Percentiles rank a stretch among this genome's conserved stretches.
These are phyloP conservation scores for Clonostachys byssicola DNA, from an alignment of 2,329 filamentous ascomycete genomes.

Conservation along the genomic window DNA sequence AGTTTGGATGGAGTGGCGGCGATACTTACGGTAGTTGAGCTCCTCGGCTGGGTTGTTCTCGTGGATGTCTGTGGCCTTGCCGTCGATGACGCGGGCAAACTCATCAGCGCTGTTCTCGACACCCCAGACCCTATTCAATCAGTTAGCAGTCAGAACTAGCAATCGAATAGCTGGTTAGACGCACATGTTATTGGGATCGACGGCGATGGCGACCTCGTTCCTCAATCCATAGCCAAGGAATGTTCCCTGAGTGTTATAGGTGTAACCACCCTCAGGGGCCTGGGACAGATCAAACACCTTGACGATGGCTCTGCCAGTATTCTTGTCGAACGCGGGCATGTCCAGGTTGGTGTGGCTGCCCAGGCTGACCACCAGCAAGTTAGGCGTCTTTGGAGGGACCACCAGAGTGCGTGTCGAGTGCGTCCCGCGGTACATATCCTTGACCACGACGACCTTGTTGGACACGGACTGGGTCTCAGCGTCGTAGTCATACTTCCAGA, in stretches of 20 bases:
- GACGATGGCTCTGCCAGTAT: conserved; percentile 24
- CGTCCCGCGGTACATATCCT: conserved; percentile 30
- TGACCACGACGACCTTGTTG: conserved; percentile 31
- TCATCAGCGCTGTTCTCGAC: conserved; percentile 48
- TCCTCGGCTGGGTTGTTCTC: conserved; percentile 62
- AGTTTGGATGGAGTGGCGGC: neutral
- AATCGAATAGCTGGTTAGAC: neutral
- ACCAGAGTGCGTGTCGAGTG: conserved; percentile 31
- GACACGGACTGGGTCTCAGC: conserved; percentile 37
- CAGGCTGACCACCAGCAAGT: conserved; percentile 29
- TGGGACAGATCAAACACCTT: conserved; percentile 34
- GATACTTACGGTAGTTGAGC: conserved; percentile 51
- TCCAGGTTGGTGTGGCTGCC: conserved; percentile 33
- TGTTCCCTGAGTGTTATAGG: conserved; percentile 31
- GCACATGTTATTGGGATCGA: conserved; percentile 31
- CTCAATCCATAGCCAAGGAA: conserved; percentile 41
- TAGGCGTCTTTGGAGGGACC: conserved; percentile 25
- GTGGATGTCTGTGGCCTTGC: conserved; percentile 42
- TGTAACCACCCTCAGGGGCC: conserved; percentile 24
- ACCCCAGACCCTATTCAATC: conserved; percentile 38
- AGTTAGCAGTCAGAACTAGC: neutral
- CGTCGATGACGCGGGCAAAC: conserved; percentile 38
- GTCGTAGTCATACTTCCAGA: conserved; percentile 56
- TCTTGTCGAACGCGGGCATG: conserved; percentile 20
- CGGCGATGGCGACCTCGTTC: conserved; percentile 58